Conservation (phyloP, 495 filamentous ascomycete genomes). For the Podospora tetraspora region DNA sequence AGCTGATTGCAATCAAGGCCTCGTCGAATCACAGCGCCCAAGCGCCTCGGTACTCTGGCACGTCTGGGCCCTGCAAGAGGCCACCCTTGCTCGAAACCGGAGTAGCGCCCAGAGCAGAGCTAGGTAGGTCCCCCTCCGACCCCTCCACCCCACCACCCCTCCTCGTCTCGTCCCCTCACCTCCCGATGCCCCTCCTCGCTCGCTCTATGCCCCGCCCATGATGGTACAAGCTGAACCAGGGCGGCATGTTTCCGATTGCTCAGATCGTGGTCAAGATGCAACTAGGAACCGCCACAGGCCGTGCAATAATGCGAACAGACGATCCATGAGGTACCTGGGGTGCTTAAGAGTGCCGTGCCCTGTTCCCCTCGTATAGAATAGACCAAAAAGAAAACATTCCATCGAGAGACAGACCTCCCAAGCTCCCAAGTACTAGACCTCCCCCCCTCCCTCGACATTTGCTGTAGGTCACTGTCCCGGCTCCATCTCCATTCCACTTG, state of each 20-base stretch:
- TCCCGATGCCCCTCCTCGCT: constrained; percentile 6
- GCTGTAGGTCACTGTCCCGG: not conserved
- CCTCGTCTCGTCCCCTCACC: not conserved
- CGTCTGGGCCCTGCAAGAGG: not conserved
- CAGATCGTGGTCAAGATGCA: constrained; percentile 1
- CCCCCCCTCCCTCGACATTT: not conserved
- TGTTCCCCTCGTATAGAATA: not conserved
- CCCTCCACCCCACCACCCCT: constrained; percentile 9
- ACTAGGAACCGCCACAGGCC: constrained; percentile 4
- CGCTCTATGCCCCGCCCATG: constrained; percentile 4
- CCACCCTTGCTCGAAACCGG: not conserved
- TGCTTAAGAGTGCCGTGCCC: not conserved
- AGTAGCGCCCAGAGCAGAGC: constrained; percentile 1
- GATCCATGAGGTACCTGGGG: not conserved
- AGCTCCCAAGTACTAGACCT: not conserved
- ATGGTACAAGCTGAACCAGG: constrained; percentile 14
- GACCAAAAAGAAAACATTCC: not conserved
- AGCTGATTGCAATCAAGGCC: constrained; percentile 2
- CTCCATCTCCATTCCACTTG: not conserved
- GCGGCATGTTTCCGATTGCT: constrained; percentile 14
- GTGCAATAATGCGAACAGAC: not conserved
- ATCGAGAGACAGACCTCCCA: not conserved
- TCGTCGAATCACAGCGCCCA: not conserved
- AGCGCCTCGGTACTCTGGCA: constrained; percentile 1
- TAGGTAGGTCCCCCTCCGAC: constrained; percentile 2